Evolutionary conservation across 441 rosid genomes (phyloP).

Genomic region (Cnidoscolus chayamansa): DNA sequence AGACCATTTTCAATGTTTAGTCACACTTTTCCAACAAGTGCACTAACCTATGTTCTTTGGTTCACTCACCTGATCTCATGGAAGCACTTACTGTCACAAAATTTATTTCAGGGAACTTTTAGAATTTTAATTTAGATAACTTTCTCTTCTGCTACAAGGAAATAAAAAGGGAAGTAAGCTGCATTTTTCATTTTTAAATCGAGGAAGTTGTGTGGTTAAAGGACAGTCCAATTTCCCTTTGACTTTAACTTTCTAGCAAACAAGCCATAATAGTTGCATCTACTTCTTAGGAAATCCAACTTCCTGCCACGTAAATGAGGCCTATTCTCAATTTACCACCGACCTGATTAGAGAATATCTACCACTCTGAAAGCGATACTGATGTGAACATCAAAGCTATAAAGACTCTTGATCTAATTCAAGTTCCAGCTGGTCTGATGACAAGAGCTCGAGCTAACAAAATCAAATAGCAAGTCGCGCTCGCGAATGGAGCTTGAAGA

Average conservation of each 20-base stretch:
- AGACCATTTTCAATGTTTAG: neutral
- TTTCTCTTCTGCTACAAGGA: neutral
- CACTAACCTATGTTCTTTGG: neutral
- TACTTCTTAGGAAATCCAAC: neutral
- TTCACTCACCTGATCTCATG: neutral
- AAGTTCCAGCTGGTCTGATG: too few relatives aligned
- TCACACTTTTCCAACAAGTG: neutral
- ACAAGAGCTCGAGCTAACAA: too few relatives aligned
- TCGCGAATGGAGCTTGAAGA: too few relatives aligned
- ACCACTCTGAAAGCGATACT: neutral
- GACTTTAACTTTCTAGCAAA: neutral
- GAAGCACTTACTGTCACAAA: neutral
- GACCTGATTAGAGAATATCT: neutral
- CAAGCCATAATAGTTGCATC: neutral
- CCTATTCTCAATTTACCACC: neutral
- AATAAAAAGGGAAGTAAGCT: neutral
- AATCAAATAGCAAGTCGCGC: too few relatives aligned
- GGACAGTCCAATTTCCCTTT: too few relatives aligned
- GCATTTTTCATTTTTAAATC: too few relatives aligned
- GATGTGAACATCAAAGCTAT: too few relatives aligned
- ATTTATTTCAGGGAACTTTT: neutral
- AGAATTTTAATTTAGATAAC: neutral
- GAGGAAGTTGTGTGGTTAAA: too few relatives aligned
- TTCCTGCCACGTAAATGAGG: neutral
- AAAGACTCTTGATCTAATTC: too few relatives aligned